Evolutionary conservation across 2,329 filamentous ascomycete species (phyloP), one percentile per base, ranked within the genome.

Genomic region (Curvularia lunata): DNA sequence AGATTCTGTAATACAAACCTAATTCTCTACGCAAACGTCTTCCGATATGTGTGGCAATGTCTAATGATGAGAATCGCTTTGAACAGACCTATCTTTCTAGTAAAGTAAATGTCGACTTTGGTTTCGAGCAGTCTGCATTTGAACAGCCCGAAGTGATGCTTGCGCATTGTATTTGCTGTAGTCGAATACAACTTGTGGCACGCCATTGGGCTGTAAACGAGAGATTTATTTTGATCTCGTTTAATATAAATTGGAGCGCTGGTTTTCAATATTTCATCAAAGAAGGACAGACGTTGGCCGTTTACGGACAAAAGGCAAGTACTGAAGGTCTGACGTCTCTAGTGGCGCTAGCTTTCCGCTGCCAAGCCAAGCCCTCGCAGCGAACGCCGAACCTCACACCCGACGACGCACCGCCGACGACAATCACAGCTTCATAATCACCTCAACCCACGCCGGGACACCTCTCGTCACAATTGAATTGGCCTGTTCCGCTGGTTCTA

Each of bases 301-400:
- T 34, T 34, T 13, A 34, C 5, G 4, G 12, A 34, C 12, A 34
- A 13, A 34, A 34, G 30, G 13, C 30, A 27, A 27, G 25, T 3
- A 34, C 10, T 13, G n/a, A n/a, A 37, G 52, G 19, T 48, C 53
- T 46, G 61, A 52, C 54, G 56, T 61, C 61, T 4, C 41, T 41
- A 46, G 40, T 30, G 30, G 47, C 52, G 27, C 58, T 54, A 62
- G 61, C 57, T 38, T 53, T 48, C 50, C 40, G 19, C 41, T 41
- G 59, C 59, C 63, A 64, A 60, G 63, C 50, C 60, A 53, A 48
- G 49, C 52, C 48, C 28, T 43, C 45, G 30, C 55, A 48, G 21
- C 50, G 19, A 54, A 54, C 50, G 51, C 55, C 50, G 51, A 56
- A 54, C 55, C 45, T 54, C 45, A 49, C 28, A 47, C 30, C 32